Evolutionary conservation across 192 early-diverging fungal species (phyloP).

Genomic region (Backusella parvicylindrica): DNA sequence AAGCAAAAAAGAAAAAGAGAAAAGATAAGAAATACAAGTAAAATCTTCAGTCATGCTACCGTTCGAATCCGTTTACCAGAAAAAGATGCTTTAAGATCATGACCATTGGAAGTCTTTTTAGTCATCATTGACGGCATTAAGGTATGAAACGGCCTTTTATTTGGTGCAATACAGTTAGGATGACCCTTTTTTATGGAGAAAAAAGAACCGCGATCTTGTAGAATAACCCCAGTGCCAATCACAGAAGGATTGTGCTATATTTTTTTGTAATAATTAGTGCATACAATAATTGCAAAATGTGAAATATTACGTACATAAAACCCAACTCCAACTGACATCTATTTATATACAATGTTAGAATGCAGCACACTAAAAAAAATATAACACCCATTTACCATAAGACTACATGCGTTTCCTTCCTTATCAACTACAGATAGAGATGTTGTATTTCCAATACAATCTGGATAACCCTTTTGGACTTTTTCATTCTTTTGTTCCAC

Average conservation of each 20-base stretch:
- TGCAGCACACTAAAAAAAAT: background rate
- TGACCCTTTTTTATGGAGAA: conserved; percentile 57
- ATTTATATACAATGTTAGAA: background rate
- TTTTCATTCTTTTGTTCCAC: conserved; percentile 38
- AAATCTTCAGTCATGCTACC: background rate
- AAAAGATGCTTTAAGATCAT: conserved; percentile 40
- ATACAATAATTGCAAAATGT: background rate
- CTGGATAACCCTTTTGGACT: conserved; percentile 53
- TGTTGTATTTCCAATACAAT: conserved; percentile 66
- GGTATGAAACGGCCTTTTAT: conserved; percentile 77
- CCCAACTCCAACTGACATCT: conserved; percentile 48
- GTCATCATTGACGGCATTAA: conserved; percentile 73
- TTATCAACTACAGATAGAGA: conserved; percentile 70
- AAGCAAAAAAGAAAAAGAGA: background rate
- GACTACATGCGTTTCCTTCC: conserved; percentile 79
- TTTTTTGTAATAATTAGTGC: background rate
- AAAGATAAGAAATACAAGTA: no score
- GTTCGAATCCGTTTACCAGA: conserved; percentile 23
- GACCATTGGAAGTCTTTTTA: conserved; percentile 15
- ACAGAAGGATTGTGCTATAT: conserved; percentile 46
- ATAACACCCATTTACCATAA: conserved; percentile 46
- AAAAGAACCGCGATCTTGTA: conserved; percentile 68
- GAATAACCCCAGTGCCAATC: conserved; percentile 56
- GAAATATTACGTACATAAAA: conserved; percentile 46
- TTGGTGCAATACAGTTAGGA: conserved; percentile 62